Evolutionary conservation across 371 early-diverging fungal genomes (phyloP).

Genomic region (Circinella minor): DNA sequence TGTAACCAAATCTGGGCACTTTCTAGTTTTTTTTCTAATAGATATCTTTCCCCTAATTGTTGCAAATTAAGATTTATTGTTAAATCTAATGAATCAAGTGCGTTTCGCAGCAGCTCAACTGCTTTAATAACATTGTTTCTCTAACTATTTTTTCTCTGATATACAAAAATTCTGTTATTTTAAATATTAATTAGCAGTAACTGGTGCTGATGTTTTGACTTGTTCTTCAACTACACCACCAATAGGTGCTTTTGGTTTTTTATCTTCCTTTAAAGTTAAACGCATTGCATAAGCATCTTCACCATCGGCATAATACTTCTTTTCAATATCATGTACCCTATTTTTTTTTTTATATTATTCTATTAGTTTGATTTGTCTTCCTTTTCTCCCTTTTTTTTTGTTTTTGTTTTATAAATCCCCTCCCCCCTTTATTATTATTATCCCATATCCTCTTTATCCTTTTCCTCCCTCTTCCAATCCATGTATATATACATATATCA

Average conservation of each 20-base stretch:
- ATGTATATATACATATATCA: not conserved
- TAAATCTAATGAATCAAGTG: no score
- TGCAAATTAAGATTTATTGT: no score
- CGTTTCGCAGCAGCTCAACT: no score
- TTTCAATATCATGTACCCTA: slow-evolving; percentile 89
- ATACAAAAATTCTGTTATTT: not conserved
- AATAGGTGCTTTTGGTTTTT: slow-evolving; percentile 26
- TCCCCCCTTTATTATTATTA: not conserved
- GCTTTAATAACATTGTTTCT: no score
- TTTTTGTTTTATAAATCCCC: not conserved
- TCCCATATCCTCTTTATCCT: slow-evolving; percentile 5
- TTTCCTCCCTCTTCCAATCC: not conserved
- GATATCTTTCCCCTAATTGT: no score
- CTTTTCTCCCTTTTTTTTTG: not conserved
- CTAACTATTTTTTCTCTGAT: not conserved
- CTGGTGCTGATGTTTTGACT: slow-evolving; percentile 34
- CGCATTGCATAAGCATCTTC: slow-evolving; percentile 92
- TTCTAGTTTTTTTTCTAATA: no score
- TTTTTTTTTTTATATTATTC: not conserved
- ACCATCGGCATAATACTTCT: slow-evolving; percentile 97
- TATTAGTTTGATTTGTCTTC: not conserved
- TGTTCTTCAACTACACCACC: slow-evolving; percentile 40
- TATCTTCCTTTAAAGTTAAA: slow-evolving; percentile 49
- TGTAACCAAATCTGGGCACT: no score
- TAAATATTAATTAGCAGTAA: slow-evolving; percentile 24